Evolutionary conservation across 2,329 filamentous ascomycete species (phyloP).

Genomic region (Exophiala xenobiotica): DNA sequence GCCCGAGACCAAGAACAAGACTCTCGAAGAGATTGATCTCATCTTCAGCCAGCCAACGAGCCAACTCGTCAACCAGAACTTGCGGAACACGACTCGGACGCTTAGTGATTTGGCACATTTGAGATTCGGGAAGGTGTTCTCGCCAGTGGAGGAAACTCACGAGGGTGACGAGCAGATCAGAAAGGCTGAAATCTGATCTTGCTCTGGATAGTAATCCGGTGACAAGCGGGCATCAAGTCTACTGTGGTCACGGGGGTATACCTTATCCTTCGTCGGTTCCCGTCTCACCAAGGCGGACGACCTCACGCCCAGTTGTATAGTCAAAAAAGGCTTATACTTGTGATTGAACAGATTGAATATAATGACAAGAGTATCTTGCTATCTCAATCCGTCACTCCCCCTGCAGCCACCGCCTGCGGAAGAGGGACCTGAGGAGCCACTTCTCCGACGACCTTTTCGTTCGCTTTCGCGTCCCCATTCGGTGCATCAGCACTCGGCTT

Average conservation of each 20-base stretch:
- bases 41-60: constrained; percentile 64
- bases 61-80: constrained; percentile 62
- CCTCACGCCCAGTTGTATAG: too few species aligned
- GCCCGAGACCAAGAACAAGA: constrained; percentile 71
- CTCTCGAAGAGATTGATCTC: constrained; percentile 71
- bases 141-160: constrained; percentile 29
- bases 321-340: too few species aligned
- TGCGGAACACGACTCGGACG: constrained; percentile 45
- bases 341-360: too few species aligned
- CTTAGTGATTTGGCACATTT: constrained; percentile 46
- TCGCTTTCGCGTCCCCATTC: too few species aligned
- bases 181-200: constrained; percentile 1
- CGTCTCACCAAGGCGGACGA: too few species aligned
- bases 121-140: constrained; percentile 51
- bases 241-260: too few species aligned
- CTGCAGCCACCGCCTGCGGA: not conserved
- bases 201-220: too few species aligned
- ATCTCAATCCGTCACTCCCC: constrained; percentile 10
- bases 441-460: not conserved
- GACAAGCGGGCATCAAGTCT: too few species aligned
- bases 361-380: too few species aligned
- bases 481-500: too few species aligned
- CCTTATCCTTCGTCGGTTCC: too few species aligned
- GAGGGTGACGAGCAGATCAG: constrained; percentile 1
- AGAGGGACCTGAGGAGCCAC: not conserved